Base-by-base conservation (phyloP, 768 basidiomycete species). In the Holtermanniella nyarrowii region DNA sequence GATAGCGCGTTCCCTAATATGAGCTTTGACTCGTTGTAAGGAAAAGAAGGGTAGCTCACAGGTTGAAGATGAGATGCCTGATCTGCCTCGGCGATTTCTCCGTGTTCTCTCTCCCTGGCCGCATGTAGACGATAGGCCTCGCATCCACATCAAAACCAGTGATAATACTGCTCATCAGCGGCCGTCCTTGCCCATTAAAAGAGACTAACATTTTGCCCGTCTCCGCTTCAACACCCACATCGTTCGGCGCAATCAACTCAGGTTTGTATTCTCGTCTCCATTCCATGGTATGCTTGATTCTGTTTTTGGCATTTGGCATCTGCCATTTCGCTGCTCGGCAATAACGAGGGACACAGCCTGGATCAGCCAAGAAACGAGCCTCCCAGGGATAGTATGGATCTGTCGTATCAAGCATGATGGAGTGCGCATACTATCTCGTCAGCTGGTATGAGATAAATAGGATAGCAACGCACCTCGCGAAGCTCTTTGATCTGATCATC, bases 271-370 rank as follows among this genome's bases (percentile, higher is more conserved):
- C 85, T 42, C 88, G 74, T 53, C 88, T 76, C 88, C 88, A 90
- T 55, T 86, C 85, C 3, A 90, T 52, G 0, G 86, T 88, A 0
- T 77, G 79, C 65, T 82, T 81, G 54, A 89, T 81, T 46, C 88
- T 77, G 66, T 80, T 82, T 73, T 88, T 80, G 11, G 79, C 86
- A 47, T 91, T 84, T 22, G 77, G 76, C 26, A 82, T 62, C 63
- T 82, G 82, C 86, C 88, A 88, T 63, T 89, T 89, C 2, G 85
- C 78, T 0, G 88, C 86, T 25, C 88, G 81, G 78, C 87, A 81
- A 65, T 89, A 91, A 13, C 88, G 81, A 20, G 82, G 63, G 66
- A 74, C 57, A 65, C 70, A 57, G 78, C 87, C 71, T 81, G 86
- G 31, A 79, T 77, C 68, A 73, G 80, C 73, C 4, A 91, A 72